Evolutionary conservation across 306 rosid species (phyloP).

Genomic region (Erythrophleum fordii): DNA sequence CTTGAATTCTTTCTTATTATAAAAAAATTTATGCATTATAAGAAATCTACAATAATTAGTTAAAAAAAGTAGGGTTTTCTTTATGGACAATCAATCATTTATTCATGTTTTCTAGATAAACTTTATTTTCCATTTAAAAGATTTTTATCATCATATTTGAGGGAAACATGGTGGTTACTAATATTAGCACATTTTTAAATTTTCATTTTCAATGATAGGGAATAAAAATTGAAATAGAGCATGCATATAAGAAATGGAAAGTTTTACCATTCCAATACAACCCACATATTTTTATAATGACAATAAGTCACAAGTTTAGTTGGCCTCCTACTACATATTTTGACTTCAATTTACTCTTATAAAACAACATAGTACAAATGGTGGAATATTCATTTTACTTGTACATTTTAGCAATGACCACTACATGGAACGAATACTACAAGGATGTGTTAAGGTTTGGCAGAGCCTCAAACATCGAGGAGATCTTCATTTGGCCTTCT

Average conservation of each 20-base stretch:
- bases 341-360: not conserved
- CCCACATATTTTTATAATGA: not conserved
- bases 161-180: not conserved
- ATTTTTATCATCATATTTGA: not conserved
- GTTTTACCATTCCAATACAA: not conserved
- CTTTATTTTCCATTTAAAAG: slow-evolving; percentile 12
- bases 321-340: not conserved
- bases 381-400: not conserved
- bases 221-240: slow-evolving; percentile 13
- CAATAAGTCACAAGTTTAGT: not conserved
- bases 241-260: not conserved
- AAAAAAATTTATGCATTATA: not conserved
- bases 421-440: not conserved
- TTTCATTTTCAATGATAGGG: slow-evolving; percentile 1
- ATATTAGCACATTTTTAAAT: slow-evolving; percentile 4
- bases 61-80: not conserved
- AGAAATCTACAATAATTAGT: not conserved
- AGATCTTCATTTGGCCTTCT: no score
- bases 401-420: not conserved
- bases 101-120: slow-evolving; percentile 8
- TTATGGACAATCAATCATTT: slow-evolving; percentile 14
- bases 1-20: not conserved
- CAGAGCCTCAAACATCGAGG: no score
- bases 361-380: not conserved
- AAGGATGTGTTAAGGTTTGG: no score